Evolutionary conservation across 208 protist species (phyloP), one percentile per base, ranked within the genome.

Genomic region (Hexamita inflata): DNA sequence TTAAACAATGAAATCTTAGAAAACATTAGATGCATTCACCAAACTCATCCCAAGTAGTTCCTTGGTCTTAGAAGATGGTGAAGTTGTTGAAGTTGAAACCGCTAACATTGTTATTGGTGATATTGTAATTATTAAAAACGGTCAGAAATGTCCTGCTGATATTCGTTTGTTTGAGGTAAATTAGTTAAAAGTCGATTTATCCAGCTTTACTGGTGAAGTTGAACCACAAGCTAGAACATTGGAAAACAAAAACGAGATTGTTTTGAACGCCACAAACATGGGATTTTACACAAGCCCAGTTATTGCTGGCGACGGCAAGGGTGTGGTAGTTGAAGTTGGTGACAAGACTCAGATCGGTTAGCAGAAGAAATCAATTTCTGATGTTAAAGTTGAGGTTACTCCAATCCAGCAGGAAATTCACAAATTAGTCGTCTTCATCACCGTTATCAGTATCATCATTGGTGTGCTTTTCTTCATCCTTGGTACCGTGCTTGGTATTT

Each of bases 281-380:
- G 68, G 2, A 19, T 60, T 59, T 38, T 75, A 35, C 53, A 58
- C 68, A 24, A 45, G 49, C 30, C 1, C 29, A 0, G 57, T 74
- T 34, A 11, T 78, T 32, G 26, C 7, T 15, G 75, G 75, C 26
- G 29, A 19, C 13, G 75, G 39, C 0, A 1, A 32, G 11, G 62
- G 62, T 30, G 13, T 82, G 13, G 53, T 76, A 15, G 49, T 60
- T 1, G 11, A 39, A 0, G 77, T 58, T 28, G 79, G 79, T 29
- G 74, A 68, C 28, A 26, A 76, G 15, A 80, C 79, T 29, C 0
- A 58, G 1, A 41, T 82, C 7, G 79, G 76, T 30, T 28, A n/a
- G 1, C 45, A 73, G 28, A 58, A 59, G 29, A 4, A 42, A 0
- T 58, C 61, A 0, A 58, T 61, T n/a, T 29, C 2, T 0, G 1